A percentile compares a stretch with the other conserved stretches of the same genome.
phyloP scores from a whole-genome alignment of 2,329 filamentous ascomycete species.

The Fusarium torulosum region DNA sequence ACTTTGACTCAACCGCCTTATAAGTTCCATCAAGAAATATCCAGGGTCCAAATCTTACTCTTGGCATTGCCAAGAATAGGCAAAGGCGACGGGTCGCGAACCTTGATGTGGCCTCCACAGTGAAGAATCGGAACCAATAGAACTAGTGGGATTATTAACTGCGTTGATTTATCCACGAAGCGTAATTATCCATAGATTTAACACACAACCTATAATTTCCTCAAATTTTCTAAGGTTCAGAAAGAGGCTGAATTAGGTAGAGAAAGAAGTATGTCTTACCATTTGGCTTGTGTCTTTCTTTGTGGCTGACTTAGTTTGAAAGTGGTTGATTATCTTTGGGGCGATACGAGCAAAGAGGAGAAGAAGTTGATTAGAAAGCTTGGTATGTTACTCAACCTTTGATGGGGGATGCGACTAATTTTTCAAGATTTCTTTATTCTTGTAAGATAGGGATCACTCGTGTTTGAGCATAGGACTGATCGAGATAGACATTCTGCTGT shows the following conservation, averaged over 20 bases:
- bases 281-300: neutral
- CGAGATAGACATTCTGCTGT: slow-evolving; percentile 19
- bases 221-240: neutral
- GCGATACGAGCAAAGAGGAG: slow-evolving; percentile 34
- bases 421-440: slow-evolving; percentile 52
- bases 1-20: no score
- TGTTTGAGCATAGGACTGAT: rapidly evolving
- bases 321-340: slow-evolving; percentile 36
- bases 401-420: rapidly evolving
- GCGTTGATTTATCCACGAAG: neutral
- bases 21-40: no score
- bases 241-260: neutral
- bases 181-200: neutral
- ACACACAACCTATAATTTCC: neutral
- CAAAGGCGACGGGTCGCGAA: neutral
- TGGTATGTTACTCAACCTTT: neutral
- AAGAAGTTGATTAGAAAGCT: slow-evolving; percentile 36
- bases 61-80: neutral
- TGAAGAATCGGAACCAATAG: neutral
- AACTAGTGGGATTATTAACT: neutral
- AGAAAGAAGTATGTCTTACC: neutral
- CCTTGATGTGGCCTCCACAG: neutral
- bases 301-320: neutral
- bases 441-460: slow-evolving; percentile 4
- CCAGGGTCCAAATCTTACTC: neutral